Evolutionary conservation across 176 grass and related monocot species (phyloP).

Genomic region (Secale cereale): DNA sequence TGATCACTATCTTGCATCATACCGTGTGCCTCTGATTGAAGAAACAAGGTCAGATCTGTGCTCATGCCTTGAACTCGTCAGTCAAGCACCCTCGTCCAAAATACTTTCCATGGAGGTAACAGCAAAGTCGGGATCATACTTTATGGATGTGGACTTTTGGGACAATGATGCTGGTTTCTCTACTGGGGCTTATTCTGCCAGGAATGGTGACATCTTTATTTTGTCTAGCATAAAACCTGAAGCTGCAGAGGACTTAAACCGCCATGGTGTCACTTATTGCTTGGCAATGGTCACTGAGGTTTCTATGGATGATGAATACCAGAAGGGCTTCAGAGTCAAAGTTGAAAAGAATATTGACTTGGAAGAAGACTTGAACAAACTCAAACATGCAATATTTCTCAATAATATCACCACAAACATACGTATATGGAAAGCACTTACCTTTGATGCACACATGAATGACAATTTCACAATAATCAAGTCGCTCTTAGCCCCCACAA

Average conservation of each 20-base stretch:
- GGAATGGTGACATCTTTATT: conserved; percentile 60
- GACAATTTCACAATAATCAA: conserved; percentile 60
- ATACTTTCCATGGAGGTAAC: conserved; percentile 44
- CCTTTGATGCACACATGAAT: conserved; percentile 10
- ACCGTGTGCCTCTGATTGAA: conserved; percentile 53
- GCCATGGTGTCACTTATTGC: conserved; percentile 41
- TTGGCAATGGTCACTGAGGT: conserved; percentile 58
- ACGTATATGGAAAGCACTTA: conserved; percentile 54
- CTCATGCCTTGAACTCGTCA: conserved; percentile 46
- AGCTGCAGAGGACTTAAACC: conserved; percentile 34
- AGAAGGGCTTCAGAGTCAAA: conserved; percentile 50
- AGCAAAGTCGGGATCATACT: conserved; percentile 11
- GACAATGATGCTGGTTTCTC: conserved; percentile 29
- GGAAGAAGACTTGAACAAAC: conserved; percentile 22
- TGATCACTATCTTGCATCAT: conserved; percentile 41
- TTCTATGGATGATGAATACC: conserved; percentile 29
- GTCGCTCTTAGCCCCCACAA: conserved; percentile 30
- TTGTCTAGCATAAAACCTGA: conserved; percentile 54
- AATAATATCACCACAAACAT: conserved; percentile 46
- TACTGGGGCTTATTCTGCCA: conserved; percentile 37
- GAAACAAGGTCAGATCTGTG: conserved; percentile 58
- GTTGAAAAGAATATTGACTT: conserved; percentile 14
- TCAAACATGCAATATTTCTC: conserved; percentile 46
- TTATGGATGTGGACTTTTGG: conserved; percentile 52
- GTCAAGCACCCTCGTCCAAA: conserved; percentile 38